Base-by-base conservation (phyloP, 78 protist genomes). In the Cavenderia fasciculata region DNA sequence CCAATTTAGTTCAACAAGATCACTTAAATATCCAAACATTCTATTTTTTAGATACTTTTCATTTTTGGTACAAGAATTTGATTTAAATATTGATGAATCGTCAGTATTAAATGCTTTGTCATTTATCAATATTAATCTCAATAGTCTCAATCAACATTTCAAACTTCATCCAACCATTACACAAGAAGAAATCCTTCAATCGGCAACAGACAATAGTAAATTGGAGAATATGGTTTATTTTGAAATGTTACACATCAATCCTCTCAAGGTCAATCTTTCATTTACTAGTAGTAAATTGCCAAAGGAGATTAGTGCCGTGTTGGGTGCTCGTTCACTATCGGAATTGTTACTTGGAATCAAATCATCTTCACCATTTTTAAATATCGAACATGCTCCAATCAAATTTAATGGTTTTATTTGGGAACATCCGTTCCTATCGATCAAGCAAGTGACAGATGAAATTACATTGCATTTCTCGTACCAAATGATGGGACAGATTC, bases 341-440 rank as follows among this genome's bases (percentile, higher is more conserved):
- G 91, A 92, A 18, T 59, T 92, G 0, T 68, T 85, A 18, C 47
- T 73, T 25, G 82, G 90, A 4, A 56, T 82, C n/a, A 82, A 82
- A 57, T 82, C 90, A 38, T 66, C 72, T 14, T 82, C 90, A 14
- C 72, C 90, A 29, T 85, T 77, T 47, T 62, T 90, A 43, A 84
- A 73, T 49, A 56, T 92, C 41, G 95, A 92, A 23, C 19, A 72
- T 25, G 95, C 95, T 34, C 92, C 95, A 66, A 52, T 92, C 19
- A 31, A 56, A 34, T 84, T 89, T 6, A 92, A 86, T 74, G 93
- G 91, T 34, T 84, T 92, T 47, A 77, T 87, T 59, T 85, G 86
- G 78, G 94, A 89, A 47, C 93, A 92, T 33, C 94, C 82, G 10
- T 92, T 92, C 59, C 70, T 57, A 11, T 34, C 85, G 1, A 40